Percentiles rank a stretch among this genome's conserved stretches.
Evolutionary conservation across 2,329 filamentous ascomycete species (phyloP).

Genomic region (Exophiala spinifera): DNA sequence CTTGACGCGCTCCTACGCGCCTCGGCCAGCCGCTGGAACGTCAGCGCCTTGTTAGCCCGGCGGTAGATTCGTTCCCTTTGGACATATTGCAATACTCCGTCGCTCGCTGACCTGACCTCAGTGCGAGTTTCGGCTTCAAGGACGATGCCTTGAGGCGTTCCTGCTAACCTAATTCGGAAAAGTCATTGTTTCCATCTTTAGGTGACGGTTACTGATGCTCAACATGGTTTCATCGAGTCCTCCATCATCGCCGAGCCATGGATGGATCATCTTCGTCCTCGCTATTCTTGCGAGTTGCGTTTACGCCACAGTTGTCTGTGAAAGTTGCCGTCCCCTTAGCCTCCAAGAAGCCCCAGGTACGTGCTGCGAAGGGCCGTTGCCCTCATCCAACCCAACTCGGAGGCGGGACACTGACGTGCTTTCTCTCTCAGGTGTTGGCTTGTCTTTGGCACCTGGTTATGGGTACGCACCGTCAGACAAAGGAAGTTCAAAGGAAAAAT

Average conservation of each 20-base stretch:
- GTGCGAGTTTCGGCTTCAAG: too few species aligned
- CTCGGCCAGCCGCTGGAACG: too few species aligned
- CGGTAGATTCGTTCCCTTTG: background rate
- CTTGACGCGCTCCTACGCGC: too few species aligned
- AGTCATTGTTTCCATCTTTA: too few species aligned
- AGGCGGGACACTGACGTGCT: background rate
- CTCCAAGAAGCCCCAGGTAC: conserved; percentile 12
- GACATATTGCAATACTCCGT: too few species aligned
- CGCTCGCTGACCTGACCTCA: too few species aligned
- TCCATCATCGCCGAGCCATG: background rate
- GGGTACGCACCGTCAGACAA: background rate
- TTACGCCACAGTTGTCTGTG: conserved; percentile 8
- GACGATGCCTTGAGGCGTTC: too few species aligned
- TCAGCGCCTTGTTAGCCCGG: conserved; percentile 5
- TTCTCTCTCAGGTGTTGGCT: conserved; percentile 10
- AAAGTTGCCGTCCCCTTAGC: conserved; percentile 7
- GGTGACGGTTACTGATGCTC: too few species aligned
- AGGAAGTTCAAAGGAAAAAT: conserved; percentile 1
- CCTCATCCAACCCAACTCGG: background rate
- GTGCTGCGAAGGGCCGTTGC: conserved; percentile 3
- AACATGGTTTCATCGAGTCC: background rate
- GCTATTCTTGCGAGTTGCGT: background rate
- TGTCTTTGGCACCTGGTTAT: conserved; percentile 9
- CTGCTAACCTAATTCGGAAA: too few species aligned
- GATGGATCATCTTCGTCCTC: conserved; percentile 1